Conservation (phyloP, 768 basidiomycete species). For the Boletus eberwhitei region DNA sequence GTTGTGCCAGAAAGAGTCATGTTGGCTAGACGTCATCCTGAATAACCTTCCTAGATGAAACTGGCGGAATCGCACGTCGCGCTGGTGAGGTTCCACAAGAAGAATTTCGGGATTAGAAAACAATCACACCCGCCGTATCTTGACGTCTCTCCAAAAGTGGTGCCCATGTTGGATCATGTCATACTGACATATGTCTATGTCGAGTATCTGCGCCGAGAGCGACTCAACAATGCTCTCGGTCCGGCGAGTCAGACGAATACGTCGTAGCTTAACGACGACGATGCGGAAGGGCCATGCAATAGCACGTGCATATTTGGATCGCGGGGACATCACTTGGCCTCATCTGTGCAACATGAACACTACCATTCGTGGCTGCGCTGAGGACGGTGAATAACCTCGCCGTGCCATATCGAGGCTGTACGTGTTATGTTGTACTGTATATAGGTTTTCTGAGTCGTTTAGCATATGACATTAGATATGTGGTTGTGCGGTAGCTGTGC, state of each 20-base stretch:
- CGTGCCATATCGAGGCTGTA: not conserved
- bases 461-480: too few relatives aligned
- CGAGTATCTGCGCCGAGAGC: slow-evolving; percentile 25
- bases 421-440: not conserved
- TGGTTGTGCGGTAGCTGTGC: too few relatives aligned
- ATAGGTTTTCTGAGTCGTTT: too few relatives aligned
- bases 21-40: not conserved
- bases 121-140: slow-evolving; percentile 26
- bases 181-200: slow-evolving; percentile 27
- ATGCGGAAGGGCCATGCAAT: not conserved
- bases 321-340: not conserved
- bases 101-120: slow-evolving; percentile 22
- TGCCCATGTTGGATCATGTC: slow-evolving; percentile 26
- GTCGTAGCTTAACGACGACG: too few relatives aligned
- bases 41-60: slow-evolving; percentile 19
- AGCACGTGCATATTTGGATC: not conserved
- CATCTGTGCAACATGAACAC: not conserved
- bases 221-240: not conserved
- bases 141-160: slow-evolving; percentile 17
- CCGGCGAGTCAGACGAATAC: not conserved
- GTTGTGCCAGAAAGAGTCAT: not conserved
- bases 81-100: slow-evolving; percentile 24
- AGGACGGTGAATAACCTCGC: not conserved
- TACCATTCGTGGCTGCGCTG: not conserved
- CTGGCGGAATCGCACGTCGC: slow-evolving; percentile 4